These are phyloP conservation scores for Whalleya microplaca DNA, from an alignment of 2,329 filamentous ascomycete species.

Conservation along the genomic window DNA sequence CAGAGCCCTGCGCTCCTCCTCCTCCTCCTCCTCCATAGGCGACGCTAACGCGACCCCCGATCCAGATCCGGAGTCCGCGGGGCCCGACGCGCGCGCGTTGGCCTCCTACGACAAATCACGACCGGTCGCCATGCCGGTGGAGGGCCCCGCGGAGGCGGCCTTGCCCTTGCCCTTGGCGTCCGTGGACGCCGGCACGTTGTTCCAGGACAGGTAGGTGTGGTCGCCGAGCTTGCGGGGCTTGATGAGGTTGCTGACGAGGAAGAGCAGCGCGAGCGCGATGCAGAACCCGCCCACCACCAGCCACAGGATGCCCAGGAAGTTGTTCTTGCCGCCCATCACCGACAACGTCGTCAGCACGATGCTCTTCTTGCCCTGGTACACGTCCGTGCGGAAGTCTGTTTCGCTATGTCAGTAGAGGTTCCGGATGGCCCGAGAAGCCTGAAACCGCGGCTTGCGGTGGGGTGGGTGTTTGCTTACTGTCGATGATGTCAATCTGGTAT, in stretches of 20 bases:
- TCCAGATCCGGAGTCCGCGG: not conserved
- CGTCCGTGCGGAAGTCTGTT: constrained; percentile 76
- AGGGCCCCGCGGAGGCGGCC: constrained; percentile 39
- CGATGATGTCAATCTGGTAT: constrained; percentile 77
- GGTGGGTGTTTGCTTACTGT: too few relatives aligned
- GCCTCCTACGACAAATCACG: constrained; percentile 53
- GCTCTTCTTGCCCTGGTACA: constrained; percentile 86
- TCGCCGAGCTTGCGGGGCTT: constrained; percentile 97
- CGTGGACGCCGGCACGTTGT: constrained; percentile 57
- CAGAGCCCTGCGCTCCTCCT: too few relatives aligned
- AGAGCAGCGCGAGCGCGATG: constrained; percentile 83
- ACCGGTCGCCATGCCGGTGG: constrained; percentile 55
- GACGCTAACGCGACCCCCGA: not conserved
- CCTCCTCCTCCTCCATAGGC: not conserved
- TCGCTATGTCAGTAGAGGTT: constrained; percentile 6
- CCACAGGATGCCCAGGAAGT: constrained; percentile 95
- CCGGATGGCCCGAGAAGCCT: too few relatives aligned
- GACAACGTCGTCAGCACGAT: constrained; percentile 88
- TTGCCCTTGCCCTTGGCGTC: constrained; percentile 45
- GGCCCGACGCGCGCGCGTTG: constrained; percentile 8
- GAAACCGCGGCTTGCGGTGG: too few relatives aligned
- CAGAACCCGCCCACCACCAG: constrained; percentile 92
- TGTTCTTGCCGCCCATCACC: constrained; percentile 92
- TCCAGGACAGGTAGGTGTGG: constrained; percentile 97
- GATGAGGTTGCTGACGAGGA: constrained; percentile 88